phyloP scores from a whole-genome alignment of 768 basidiomycete genomes.

The Auriscalpium orientale region DNA sequence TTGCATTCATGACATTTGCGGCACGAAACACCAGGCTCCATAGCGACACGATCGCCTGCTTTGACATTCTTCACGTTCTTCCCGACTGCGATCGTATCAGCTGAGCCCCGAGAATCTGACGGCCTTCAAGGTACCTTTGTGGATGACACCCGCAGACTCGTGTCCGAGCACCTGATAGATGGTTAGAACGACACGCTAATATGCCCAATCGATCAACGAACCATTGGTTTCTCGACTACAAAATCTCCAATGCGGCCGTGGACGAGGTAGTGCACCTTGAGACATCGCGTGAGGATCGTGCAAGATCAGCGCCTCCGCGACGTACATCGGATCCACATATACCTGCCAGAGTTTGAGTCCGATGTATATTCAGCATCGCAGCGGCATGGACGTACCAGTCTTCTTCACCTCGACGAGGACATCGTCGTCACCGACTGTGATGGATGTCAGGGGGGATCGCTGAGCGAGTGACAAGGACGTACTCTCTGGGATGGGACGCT shows the following conservation, averaged over 20 bases:
- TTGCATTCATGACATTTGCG: conserved; percentile 81
- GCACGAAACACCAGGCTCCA: conserved; percentile 89
- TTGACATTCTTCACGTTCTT: conserved; percentile 67
- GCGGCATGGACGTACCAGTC: conserved; percentile 52
- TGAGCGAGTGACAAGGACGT: conserved; percentile 13
- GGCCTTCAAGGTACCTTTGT: conserved; percentile 39
- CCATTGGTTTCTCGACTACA: conserved; percentile 76
- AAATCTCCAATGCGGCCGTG: conserved; percentile 77
- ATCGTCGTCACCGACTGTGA: conserved; percentile 58
- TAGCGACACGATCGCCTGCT: conserved; percentile 79
- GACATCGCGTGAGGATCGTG: conserved; percentile 4
- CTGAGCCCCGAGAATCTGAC: too few relatives aligned
- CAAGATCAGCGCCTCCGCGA: conserved; percentile 9
- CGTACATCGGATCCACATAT: conserved; percentile 87
- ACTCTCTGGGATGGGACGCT: conserved; percentile 71
- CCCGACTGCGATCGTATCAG: conserved; percentile 45
- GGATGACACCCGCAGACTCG: conserved; percentile 79
- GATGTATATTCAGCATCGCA: conserved; percentile 2
- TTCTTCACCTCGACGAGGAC: conserved; percentile 89
- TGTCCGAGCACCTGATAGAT: conserved; percentile 79
- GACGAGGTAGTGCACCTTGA: conserved; percentile 70
- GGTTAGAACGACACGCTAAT: not conserved
- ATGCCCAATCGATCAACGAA: conserved; percentile 19
- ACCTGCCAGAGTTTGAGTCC: conserved; percentile 34
- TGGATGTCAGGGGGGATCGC: not conserved